phyloP scores from a whole-genome alignment of 805 yeast genomes.

The Sugiyamaella lignohabitans region DNA sequence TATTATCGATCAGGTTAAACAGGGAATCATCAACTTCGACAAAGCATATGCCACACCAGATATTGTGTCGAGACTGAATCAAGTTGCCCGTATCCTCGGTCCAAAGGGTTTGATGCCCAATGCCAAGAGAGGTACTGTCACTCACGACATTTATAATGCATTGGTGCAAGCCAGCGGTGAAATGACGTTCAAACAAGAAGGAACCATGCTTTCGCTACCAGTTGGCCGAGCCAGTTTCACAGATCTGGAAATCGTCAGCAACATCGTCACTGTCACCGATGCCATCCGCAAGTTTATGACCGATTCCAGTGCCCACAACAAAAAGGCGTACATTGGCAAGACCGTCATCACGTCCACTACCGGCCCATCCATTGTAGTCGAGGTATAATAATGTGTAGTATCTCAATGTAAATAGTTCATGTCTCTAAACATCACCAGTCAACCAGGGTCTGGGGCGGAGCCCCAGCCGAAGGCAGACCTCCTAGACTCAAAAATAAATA shows the following conservation, averaged over 20 bases:
- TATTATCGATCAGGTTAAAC: conserved; percentile 53
- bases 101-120: conserved; percentile 87
- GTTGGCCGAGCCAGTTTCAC: conserved; percentile 73
- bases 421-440: not conserved
- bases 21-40: conserved; percentile 53
- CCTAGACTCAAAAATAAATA: no score
- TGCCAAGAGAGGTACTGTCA: conserved; percentile 78
- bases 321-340: conserved; percentile 63
- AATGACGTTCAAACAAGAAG: conserved; percentile 69
- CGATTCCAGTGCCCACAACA: conserved; percentile 36
- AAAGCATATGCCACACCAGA: conserved; percentile 84
- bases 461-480: no score
- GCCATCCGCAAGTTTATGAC: conserved; percentile 42
- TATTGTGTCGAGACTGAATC: conserved; percentile 51
- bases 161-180: conserved; percentile 57
- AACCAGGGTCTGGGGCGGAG: not conserved
- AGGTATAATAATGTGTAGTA: conserved; percentile 24
- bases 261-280: conserved; percentile 59
- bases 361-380: conserved; percentile 75
- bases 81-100: conserved; percentile 76
- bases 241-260: conserved; percentile 67
- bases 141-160: conserved; percentile 51
- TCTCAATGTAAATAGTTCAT: not conserved
- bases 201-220: conserved; percentile 50
- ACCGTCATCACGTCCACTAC: conserved; percentile 61